These are phyloP conservation scores for Samsoniella hepiali DNA, from an alignment of 2,329 filamentous ascomycete species.

Conservation along the genomic window DNA sequence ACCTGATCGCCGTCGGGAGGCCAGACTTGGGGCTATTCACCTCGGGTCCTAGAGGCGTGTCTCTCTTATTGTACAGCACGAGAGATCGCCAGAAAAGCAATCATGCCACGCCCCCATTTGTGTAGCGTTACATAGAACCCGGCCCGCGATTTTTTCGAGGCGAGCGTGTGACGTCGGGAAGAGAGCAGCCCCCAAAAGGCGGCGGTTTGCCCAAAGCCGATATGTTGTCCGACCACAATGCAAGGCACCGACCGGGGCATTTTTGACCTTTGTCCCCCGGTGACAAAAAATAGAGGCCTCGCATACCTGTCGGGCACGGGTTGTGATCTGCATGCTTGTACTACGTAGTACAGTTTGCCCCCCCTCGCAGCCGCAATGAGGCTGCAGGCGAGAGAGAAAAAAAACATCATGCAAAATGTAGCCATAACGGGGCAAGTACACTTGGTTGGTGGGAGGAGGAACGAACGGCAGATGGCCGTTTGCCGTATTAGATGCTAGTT, in stretches of 20 bases:
- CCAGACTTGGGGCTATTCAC: too few species aligned
- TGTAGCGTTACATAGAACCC: background rate
- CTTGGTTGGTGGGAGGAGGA: background rate
- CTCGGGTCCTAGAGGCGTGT: background rate
- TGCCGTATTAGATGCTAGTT: background rate
- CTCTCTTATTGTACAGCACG: too few species aligned
- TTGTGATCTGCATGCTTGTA: background rate
- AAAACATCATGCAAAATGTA: background rate
- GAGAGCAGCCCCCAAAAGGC: background rate
- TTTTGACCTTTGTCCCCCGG: background rate
- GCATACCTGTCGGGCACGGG: background rate
- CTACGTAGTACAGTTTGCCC: background rate
- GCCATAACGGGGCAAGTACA: background rate
- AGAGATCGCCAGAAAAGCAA: too few species aligned
- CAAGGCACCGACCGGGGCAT: slow-evolving; percentile 7
- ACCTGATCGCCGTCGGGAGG: background rate
- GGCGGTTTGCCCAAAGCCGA: background rate
- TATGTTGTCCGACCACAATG: background rate
- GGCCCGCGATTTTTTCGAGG: slow-evolving; percentile 1
- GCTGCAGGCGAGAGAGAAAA: background rate
- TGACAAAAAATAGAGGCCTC: background rate
- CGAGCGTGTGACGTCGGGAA: background rate
- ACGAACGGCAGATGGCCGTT: slow-evolving; percentile 2
- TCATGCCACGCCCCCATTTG: background rate
- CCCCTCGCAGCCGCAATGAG: background rate